Conservation (phyloP, 2,329 filamentous ascomycete genomes). For the Macroventuria anomochaeta region DNA sequence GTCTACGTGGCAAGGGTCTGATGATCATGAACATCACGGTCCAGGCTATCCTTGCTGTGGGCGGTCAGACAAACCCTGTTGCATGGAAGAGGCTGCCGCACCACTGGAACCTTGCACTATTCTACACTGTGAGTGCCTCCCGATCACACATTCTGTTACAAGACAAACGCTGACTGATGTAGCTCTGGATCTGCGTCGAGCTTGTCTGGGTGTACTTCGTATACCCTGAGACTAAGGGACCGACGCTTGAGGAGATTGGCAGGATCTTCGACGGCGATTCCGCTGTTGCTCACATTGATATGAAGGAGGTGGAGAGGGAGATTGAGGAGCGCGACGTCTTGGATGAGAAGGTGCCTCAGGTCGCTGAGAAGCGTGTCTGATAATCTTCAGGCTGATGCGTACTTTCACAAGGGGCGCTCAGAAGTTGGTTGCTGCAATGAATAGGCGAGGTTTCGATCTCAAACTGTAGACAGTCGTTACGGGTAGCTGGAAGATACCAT, state of each 20-base stretch:
- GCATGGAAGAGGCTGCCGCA: constrained; percentile 66
- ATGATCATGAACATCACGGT: constrained; percentile 67
- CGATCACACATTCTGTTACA: background rate
- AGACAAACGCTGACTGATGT: constrained; percentile 2
- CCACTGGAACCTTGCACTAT: constrained; percentile 68
- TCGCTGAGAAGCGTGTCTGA: constrained; percentile 11
- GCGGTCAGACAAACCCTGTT: constrained; percentile 66
- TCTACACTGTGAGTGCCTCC: constrained; percentile 59
- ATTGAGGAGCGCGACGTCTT: constrained; percentile 22
- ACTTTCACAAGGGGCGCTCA: background rate
- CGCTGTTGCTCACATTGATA: constrained; percentile 47
- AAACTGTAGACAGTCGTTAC: background rate
- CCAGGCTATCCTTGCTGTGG: constrained; percentile 68
- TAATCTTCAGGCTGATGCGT: background rate
- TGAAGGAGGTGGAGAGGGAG: constrained; percentile 33
- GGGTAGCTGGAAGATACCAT: background rate
- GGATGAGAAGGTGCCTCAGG: constrained; percentile 25
- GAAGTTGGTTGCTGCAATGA: background rate
- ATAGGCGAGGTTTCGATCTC: background rate
- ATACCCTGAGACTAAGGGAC: constrained; percentile 66
- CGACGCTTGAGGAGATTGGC: constrained; percentile 72
- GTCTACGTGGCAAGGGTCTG: constrained; percentile 57
- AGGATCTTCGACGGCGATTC: constrained; percentile 72
- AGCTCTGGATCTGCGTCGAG: constrained; percentile 65
- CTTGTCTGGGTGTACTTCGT: constrained; percentile 62